phyloP scores from a whole-genome alignment of 208 protist species.

The Acanthamoeba lenticulata region DNA sequence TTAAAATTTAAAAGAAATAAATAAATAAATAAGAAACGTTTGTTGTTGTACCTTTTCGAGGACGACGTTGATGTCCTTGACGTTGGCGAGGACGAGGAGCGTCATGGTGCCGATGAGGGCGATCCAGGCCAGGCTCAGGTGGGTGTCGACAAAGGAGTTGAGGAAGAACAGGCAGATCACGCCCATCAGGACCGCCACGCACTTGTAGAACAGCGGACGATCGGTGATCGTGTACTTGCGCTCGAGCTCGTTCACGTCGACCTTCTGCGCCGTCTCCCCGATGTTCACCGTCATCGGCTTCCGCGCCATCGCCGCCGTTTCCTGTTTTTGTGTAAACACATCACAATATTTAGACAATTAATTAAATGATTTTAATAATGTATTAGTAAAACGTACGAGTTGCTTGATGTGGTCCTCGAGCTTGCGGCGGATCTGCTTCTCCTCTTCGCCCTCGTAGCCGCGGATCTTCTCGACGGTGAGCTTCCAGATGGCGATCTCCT shows the following conservation, averaged over 20 bases:
- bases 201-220: constrained; percentile 70
- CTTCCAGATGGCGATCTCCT: constrained; percentile 71
- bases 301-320: not conserved
- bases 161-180: constrained; percentile 82
- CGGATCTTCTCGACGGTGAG: constrained; percentile 40
- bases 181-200: constrained; percentile 66
- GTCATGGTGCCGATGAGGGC: constrained; percentile 77
- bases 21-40: not conserved
- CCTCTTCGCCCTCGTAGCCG: constrained; percentile 60
- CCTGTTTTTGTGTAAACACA: not conserved
- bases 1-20: not conserved
- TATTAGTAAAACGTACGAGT: not conserved
- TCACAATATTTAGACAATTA: no score
- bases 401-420: constrained; percentile 39
- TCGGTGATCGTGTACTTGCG: constrained; percentile 75
- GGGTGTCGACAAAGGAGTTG: constrained; percentile 52
- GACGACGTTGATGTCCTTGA: constrained; percentile 62
- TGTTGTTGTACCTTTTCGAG: constrained; percentile 53
- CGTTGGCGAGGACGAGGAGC: constrained; percentile 71
- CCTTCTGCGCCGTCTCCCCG: not conserved
- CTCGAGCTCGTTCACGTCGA: constrained; percentile 73
- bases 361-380: not conserved
- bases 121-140: constrained; percentile 79
- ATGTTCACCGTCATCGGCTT: constrained; percentile 26
- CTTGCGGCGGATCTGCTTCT: constrained; percentile 36